Evolutionary conservation across 2,329 filamentous ascomycete species (phyloP).

Genomic region (Sordariomycetes sp.): DNA sequence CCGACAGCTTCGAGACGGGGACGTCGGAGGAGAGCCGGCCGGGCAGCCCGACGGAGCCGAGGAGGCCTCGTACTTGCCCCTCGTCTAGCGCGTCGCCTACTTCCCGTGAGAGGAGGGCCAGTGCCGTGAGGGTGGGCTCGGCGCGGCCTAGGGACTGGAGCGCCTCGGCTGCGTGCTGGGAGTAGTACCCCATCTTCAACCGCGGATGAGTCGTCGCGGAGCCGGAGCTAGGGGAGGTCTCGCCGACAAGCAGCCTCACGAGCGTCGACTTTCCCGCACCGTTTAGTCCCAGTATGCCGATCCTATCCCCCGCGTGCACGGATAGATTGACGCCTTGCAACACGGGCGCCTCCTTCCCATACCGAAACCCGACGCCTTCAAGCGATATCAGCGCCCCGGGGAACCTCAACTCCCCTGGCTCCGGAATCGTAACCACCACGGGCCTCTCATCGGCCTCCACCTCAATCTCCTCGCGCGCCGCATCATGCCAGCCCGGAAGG

Average conservation of each 20-base stretch:
- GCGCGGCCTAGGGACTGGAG: slow-evolving; percentile 40
- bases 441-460: slow-evolving; percentile 49
- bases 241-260: slow-evolving; percentile 54
- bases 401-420: slow-evolving; percentile 58
- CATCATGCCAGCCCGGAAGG: slow-evolving; percentile 45
- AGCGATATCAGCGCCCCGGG: slow-evolving; percentile 61
- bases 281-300: slow-evolving; percentile 69
- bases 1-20: slow-evolving; percentile 59
- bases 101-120: slow-evolving; percentile 46
- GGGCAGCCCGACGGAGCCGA: slow-evolving; percentile 56
- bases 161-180: slow-evolving; percentile 63
- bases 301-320: slow-evolving; percentile 58
- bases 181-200: slow-evolving; percentile 62
- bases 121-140: slow-evolving; percentile 45
- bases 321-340: slow-evolving; percentile 54
- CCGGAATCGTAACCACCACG: slow-evolving; percentile 43
- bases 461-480: slow-evolving; percentile 53
- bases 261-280: slow-evolving; percentile 74
- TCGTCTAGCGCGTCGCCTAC: slow-evolving; percentile 41
- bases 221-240: slow-evolving; percentile 44
- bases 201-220: slow-evolving; percentile 53
- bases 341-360: slow-evolving; percentile 26
- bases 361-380: slow-evolving; percentile 56
- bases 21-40: slow-evolving; percentile 62
- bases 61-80: slow-evolving; percentile 51